Percentiles rank a stretch among this genome's conserved stretches.
Evolutionary conservation across 169 alveolate genomes (phyloP).

Genomic region (Eimeria zaria): DNA sequence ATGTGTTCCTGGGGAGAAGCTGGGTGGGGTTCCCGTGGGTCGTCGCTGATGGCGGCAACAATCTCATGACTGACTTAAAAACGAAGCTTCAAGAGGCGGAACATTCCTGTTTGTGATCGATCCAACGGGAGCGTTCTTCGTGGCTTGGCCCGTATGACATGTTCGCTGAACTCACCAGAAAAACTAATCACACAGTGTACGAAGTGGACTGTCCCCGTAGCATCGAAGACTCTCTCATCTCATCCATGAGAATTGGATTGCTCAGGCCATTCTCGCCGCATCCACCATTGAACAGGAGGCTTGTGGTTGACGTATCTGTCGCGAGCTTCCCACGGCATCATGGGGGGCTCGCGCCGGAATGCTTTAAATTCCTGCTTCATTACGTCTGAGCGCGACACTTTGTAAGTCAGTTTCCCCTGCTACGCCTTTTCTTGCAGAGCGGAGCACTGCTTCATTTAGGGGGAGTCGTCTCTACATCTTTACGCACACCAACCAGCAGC

Average conservation of each 20-base stretch:
- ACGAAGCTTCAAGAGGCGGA: not conserved
- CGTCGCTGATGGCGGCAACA: not conserved
- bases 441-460: not conserved
- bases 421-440: not conserved
- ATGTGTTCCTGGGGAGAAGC: not conserved
- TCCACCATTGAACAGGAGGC: not conserved
- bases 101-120: not conserved
- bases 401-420: not conserved
- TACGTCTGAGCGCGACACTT: not conserved
- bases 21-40: not conserved
- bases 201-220: not conserved
- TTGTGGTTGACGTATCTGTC: not conserved
- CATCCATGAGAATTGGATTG: not conserved
- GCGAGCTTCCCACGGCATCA: not conserved
- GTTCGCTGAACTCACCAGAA: not conserved
- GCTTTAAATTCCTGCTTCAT: not conserved
- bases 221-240: not conserved
- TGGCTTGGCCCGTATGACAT: not conserved
- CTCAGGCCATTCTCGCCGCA: not conserved
- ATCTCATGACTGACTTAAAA: not conserved
- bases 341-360: not conserved
- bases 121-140: not conserved
- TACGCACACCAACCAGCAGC: not conserved
- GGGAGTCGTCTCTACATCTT: not conserved
- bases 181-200: not conserved